Evolutionary conservation across 2,329 filamentous ascomycete genomes (phyloP), one percentile per base, ranked within the genome.

Genomic region (Fusarium neocosmosporiellum): DNA sequence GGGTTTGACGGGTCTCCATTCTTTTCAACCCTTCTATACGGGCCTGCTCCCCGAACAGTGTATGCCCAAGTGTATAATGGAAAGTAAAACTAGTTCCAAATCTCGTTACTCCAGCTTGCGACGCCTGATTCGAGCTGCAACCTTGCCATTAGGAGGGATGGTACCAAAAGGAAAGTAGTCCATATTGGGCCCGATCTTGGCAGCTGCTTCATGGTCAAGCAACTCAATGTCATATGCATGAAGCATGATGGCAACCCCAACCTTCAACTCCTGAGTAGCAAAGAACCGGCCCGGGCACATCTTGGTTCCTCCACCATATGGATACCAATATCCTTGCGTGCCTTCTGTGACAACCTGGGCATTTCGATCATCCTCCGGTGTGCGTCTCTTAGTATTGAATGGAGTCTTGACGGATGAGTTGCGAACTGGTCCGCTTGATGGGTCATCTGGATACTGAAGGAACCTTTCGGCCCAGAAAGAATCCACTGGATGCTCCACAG

Each of bases 241-340:
- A 9, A 83, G 66, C 20, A 82, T 74, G 27, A 82, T 43, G 1
- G 80, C 79, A 16, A 81, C 69, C 0, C 75, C 75, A 2, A 78
- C 66, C 36, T 82, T 77, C 0, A 80, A 75, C 58, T 83, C 78
- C 16, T 77, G 75, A 34, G 83, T 83, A 2, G 82, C 80, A 36
- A 81, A 83, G 41, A 80, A 79, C 0, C 79, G 78, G 1, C 82
- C 81, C 0, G 81, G 82, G 29, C 82, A 84, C 24, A 81, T 77
- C 9, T 76, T 75, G 6, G 67, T 65, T 0, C 81, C 80, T 4
- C 81, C 81, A 0, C 82, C 81, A 29, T 77, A 83, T 0, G 81
- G 81, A 4, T 82, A 77, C 71, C 77, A 84, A 1, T 77, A 77
- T 0, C 79, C 80, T 9, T 75, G 75, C 1, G 78, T 77, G 2